phyloP scores from a whole-genome alignment of 192 early-diverging fungal species.

The Coemansia asiatica region DNA sequence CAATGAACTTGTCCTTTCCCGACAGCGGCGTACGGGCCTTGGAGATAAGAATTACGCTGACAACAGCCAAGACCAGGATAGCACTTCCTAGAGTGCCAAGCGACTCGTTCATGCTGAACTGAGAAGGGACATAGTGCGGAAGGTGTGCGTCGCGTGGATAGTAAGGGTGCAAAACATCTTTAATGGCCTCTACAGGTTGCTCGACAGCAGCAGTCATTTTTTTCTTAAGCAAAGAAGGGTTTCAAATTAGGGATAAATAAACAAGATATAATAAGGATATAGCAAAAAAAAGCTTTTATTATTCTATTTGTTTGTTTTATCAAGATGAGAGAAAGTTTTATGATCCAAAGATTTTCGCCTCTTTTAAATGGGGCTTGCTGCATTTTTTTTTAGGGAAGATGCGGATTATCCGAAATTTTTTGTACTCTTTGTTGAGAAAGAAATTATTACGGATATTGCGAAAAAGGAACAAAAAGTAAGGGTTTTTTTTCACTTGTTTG shows the following conservation, averaged over 20 bases:
- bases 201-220: constrained; percentile 7
- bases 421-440: not conserved
- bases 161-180: constrained; percentile 35
- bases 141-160: constrained; percentile 37
- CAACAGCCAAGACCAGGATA: constrained; percentile 13
- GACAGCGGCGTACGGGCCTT: constrained; percentile 22
- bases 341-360: too few species aligned
- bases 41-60: constrained; percentile 27
- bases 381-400: too few species aligned
- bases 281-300: not conserved
- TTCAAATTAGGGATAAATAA: not conserved
- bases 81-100: constrained; percentile 35
- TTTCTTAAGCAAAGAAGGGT: not conserved
- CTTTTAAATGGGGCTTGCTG: too few species aligned
- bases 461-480: not conserved
- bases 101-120: constrained; percentile 34
- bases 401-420: not conserved
- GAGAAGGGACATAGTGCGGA: constrained; percentile 43
- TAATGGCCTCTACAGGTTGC: constrained; percentile 1
- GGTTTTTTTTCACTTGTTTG: constrained; percentile 10
- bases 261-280: not conserved
- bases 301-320: too few species aligned
- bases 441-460: not conserved
- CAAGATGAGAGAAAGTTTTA: too few species aligned
- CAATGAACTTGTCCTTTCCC: constrained; percentile 55